Evolutionary conservation across 208 protist genomes (phyloP).

Genomic region (Paratrypanosoma confusum): DNA sequence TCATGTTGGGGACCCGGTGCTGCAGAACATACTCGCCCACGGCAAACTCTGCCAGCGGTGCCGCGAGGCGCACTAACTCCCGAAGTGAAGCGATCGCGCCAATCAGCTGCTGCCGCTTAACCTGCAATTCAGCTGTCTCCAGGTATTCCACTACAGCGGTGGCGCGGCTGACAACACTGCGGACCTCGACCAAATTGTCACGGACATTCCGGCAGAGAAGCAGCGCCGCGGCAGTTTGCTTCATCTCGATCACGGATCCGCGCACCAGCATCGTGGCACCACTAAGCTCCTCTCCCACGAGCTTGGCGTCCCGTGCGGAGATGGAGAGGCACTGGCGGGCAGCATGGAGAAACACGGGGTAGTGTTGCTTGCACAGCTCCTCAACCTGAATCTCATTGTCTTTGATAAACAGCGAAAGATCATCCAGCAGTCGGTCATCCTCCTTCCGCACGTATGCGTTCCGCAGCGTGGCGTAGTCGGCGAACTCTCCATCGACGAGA

Average conservation of each 20-base stretch:
- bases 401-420: conserved; percentile 65
- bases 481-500: conserved; percentile 81
- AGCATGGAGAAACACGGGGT: conserved; percentile 77
- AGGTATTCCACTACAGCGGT: conserved; percentile 68
- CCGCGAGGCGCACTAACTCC: conserved; percentile 53
- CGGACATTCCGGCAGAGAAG: conserved; percentile 47
- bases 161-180: conserved; percentile 28
- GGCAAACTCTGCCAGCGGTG: conserved; percentile 58
- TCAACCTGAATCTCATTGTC: conserved; percentile 82
- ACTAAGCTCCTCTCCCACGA: conserved; percentile 78
- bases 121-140: conserved; percentile 65
- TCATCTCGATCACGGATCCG: conserved; percentile 62
- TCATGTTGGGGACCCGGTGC: conserved; percentile 54
- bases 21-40: conserved; percentile 81
- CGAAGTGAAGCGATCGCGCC: conserved; percentile 62
- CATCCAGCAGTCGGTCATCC: conserved; percentile 60
- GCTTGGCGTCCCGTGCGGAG: conserved; percentile 65
- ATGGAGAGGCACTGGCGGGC: conserved; percentile 76
- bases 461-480: conserved; percentile 74
- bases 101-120: conserved; percentile 58
- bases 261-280: conserved; percentile 60
- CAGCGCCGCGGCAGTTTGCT: conserved; percentile 48
- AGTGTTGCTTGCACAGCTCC: conserved; percentile 76
- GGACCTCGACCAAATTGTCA: conserved; percentile 49
- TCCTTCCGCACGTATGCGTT: conserved; percentile 71